A percentile compares a stretch with the other conserved stretches of the same genome.
Evolutionary conservation across 1,284 basidiomycete species (phyloP).

Genomic region (Cutaneotrichosporon curvatum): DNA sequence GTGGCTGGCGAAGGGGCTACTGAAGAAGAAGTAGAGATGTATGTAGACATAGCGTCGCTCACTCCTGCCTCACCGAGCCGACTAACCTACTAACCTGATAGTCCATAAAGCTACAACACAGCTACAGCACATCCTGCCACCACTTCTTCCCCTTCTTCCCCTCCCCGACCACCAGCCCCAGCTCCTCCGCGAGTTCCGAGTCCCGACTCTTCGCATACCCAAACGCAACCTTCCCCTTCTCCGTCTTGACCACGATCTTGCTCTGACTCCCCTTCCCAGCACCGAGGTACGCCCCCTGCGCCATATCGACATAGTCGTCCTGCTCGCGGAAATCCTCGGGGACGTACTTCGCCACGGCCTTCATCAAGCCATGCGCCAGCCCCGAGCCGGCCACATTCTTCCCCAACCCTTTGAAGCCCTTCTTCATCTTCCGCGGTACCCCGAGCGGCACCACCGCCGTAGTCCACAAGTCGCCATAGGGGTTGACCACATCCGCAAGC

Average conservation of each 20-base stretch:
- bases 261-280: constrained; percentile 21
- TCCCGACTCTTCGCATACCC: constrained; percentile 4
- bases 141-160: constrained; percentile 8
- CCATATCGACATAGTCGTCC: constrained; percentile 27
- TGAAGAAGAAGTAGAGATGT: constrained; percentile 40
- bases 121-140: constrained; percentile 5
- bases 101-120: not conserved
- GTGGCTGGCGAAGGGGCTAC: constrained; percentile 39
- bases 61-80: no score
- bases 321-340: constrained; percentile 23
- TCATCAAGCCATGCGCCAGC: constrained; percentile 18
- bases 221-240: constrained; percentile 26
- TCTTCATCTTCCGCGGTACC: not conserved
- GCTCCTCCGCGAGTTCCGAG: not conserved
- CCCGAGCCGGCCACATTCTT: not conserved
- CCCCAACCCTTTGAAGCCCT: not conserved
- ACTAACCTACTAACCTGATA: no score
- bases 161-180: constrained; percentile 5
- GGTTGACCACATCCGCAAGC: constrained; percentile 22
- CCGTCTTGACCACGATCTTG: constrained; percentile 24
- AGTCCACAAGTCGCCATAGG: constrained; percentile 27
- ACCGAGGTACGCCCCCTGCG: constrained; percentile 17
- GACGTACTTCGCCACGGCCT: constrained; percentile 22
- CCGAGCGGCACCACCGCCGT: constrained; percentile 29
- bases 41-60: not conserved